Percentiles rank a stretch among this genome's conserved stretches.
phyloP scores from a whole-genome alignment of 2,329 filamentous ascomycete species.

The Arthrobotrys entomopaga region DNA sequence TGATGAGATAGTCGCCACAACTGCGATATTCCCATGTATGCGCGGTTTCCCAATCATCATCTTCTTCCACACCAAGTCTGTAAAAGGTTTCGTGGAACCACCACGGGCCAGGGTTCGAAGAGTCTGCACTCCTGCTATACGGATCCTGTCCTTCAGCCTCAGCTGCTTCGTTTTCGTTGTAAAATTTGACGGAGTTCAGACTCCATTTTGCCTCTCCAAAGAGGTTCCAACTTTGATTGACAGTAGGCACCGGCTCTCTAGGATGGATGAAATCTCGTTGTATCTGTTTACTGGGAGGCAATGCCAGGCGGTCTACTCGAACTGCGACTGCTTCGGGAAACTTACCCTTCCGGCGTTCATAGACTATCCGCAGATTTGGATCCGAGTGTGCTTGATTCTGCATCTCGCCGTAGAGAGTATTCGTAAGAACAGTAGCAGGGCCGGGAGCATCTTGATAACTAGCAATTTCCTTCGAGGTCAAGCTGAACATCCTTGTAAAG shows the following conservation, averaged over 20 bases:
- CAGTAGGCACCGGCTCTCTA: slow-evolving; percentile 14
- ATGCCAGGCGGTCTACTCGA: slow-evolving; percentile 36
- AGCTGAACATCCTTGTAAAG: slow-evolving; percentile 21
- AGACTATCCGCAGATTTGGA: slow-evolving; percentile 41
- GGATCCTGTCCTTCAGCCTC: slow-evolving; percentile 7
- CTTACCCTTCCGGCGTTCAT: slow-evolving; percentile 10
- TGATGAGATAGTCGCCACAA: slow-evolving; percentile 57
- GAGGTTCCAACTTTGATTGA: slow-evolving; percentile 48
- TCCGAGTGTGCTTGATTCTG: slow-evolving; percentile 48
- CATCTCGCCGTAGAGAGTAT: slow-evolving; percentile 30
- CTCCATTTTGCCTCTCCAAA: slow-evolving; percentile 44
- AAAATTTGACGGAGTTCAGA: slow-evolving; percentile 27
- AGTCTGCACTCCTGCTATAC: not conserved
- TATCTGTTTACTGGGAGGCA: slow-evolving; percentile 22
- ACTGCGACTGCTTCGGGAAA: slow-evolving; percentile 16
- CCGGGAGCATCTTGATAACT: not conserved
- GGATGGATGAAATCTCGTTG: slow-evolving; percentile 9
- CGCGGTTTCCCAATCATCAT: slow-evolving; percentile 18
- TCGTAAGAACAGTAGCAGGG: slow-evolving; percentile 6
- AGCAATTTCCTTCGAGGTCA: slow-evolving; percentile 6
- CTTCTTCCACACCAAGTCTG: not conserved
- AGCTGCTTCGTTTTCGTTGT: slow-evolving; percentile 11
- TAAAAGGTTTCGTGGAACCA: slow-evolving; percentile 37
- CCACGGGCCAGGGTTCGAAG: slow-evolving; percentile 31
- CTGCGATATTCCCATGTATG: slow-evolving; percentile 57